Evolutionary conservation across 2,329 filamentous ascomycete species (phyloP).

Genomic region (Beauveria sp.): DNA sequence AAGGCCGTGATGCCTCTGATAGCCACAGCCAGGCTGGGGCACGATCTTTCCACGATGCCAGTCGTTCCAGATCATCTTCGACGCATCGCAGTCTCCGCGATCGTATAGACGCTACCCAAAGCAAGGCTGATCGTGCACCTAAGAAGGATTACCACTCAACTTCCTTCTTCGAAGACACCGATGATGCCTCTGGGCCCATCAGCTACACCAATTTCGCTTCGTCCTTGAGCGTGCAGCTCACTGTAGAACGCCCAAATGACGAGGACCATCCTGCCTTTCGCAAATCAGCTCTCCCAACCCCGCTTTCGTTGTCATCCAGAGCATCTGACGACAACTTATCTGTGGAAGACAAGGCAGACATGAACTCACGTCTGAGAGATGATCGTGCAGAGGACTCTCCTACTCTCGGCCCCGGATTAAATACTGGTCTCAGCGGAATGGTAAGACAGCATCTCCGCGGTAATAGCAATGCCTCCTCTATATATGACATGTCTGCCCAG

Average conservation of each 20-base stretch:
- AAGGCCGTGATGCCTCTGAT: conserved; percentile 49
- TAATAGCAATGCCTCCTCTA: conserved; percentile 73
- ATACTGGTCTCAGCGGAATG: conserved; percentile 65
- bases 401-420: conserved; percentile 63
- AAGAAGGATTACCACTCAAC: conserved; percentile 26
- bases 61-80: conserved; percentile 43
- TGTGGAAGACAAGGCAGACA: conserved; percentile 17
- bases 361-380: conserved; percentile 5
- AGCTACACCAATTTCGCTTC: conserved; percentile 8
- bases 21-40: conserved; percentile 40
- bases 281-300: conserved; percentile 35
- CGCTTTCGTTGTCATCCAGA: conserved; percentile 28
- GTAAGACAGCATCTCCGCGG: conserved; percentile 77
- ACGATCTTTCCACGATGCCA: conserved; percentile 27
- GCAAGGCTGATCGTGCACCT: conserved; percentile 19
- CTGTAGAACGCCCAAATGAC: conserved; percentile 42
- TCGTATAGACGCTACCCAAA: conserved; percentile 21
- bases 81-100: conserved; percentile 29
- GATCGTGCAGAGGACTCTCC: conserved; percentile 57
- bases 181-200: conserved; percentile 23
- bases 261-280: conserved; percentile 48
- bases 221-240: conserved; percentile 16
- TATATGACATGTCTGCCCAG: conserved; percentile 50
- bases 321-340: conserved; percentile 24
- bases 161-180: conserved; percentile 40